A percentile compares a stretch with the other conserved stretches of the same genome.
Evolutionary conservation across 352 stramenopile species (phyloP).

Genomic region (Pythium periplocum): DNA sequence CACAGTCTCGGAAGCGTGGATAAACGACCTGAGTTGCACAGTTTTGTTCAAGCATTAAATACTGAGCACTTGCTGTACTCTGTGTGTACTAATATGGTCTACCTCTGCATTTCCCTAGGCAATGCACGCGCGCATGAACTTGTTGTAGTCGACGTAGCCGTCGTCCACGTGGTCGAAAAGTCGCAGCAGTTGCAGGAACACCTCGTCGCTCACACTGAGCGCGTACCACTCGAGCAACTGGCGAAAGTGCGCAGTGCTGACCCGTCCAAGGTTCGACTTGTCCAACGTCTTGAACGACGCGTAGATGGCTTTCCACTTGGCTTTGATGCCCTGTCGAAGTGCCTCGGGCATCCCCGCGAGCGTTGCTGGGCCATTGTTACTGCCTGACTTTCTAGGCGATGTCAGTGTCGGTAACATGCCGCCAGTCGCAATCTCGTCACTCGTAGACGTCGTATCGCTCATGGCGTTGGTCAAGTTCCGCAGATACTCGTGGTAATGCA

Average conservation of each 20-base stretch:
- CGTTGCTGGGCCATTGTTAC: not conserved
- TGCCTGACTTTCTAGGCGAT: slow-evolving; percentile 6
- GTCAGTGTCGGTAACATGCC: slow-evolving; percentile 26
- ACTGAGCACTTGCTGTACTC: too few species aligned
- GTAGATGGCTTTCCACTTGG: slow-evolving; percentile 74
- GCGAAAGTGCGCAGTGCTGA: slow-evolving; percentile 58
- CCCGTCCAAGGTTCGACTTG: slow-evolving; percentile 40
- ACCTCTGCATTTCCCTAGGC: slow-evolving; percentile 9
- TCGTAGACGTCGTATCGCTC: slow-evolving; percentile 22
- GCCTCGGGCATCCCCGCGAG: slow-evolving; percentile 29
- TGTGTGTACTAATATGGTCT: not conserved
- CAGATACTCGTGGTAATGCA: slow-evolving; percentile 63
- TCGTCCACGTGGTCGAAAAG: slow-evolving; percentile 56
- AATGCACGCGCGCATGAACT: slow-evolving; percentile 65
- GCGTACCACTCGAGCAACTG: slow-evolving; percentile 74
- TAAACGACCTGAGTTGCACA: too few species aligned
- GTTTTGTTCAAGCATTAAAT: too few species aligned
- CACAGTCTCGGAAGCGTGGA: too few species aligned
- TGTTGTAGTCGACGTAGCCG: slow-evolving; percentile 66
- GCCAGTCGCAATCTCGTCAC: not conserved
- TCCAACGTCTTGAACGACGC: slow-evolving; percentile 60
- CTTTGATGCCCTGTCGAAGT: slow-evolving; percentile 44
- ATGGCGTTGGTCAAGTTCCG: slow-evolving; percentile 54
- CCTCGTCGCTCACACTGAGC: slow-evolving; percentile 41
- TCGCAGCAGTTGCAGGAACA: slow-evolving; percentile 51